phyloP scores from a whole-genome alignment of 1,139 yeast genomes.

The Taphrina populina region DNA sequence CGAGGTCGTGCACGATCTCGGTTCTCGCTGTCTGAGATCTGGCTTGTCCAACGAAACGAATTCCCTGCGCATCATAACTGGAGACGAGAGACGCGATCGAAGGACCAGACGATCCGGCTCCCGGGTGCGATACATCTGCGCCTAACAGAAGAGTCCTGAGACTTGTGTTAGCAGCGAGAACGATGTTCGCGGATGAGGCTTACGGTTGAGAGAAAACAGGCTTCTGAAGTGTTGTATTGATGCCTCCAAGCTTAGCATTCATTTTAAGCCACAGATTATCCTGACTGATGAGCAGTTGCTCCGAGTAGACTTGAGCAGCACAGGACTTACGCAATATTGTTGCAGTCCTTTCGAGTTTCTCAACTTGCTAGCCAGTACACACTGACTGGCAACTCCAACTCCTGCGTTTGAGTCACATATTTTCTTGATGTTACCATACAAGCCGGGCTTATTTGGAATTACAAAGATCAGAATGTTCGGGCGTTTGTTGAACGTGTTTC shows the following conservation, averaged over 20 bases:
- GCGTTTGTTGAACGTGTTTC: conserved; percentile 31
- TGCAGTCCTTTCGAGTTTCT: conserved; percentile 29
- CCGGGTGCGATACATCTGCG: conserved; percentile 45
- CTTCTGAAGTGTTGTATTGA: conserved; percentile 33
- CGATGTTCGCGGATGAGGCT: conserved; percentile 7
- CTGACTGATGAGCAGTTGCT: conserved; percentile 36
- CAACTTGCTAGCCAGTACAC: conserved; percentile 35
- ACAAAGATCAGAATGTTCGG: conserved; percentile 37
- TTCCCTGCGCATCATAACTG: conserved; percentile 41
- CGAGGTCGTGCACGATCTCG: conserved; percentile 43
- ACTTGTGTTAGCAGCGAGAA: not conserved
- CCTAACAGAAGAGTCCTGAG: conserved; percentile 41
- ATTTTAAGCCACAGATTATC: conserved; percentile 41
- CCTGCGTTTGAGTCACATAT: conserved; percentile 36
- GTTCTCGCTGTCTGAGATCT: conserved; percentile 42
- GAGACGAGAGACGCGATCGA: conserved; percentile 44
- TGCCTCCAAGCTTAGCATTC: conserved; percentile 40
- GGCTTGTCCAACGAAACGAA: conserved; percentile 43
- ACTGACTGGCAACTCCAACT: conserved; percentile 35
- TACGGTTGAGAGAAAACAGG: conserved; percentile 12
- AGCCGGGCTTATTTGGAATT: conserved; percentile 34
- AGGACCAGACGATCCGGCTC: conserved; percentile 41
- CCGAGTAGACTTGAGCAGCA: conserved; percentile 8
- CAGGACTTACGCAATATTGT: conserved; percentile 19
- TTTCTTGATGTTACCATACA: conserved; percentile 36